Conservation (phyloP, 768 basidiomycete species). For the Termitomyces sp. region DNA sequence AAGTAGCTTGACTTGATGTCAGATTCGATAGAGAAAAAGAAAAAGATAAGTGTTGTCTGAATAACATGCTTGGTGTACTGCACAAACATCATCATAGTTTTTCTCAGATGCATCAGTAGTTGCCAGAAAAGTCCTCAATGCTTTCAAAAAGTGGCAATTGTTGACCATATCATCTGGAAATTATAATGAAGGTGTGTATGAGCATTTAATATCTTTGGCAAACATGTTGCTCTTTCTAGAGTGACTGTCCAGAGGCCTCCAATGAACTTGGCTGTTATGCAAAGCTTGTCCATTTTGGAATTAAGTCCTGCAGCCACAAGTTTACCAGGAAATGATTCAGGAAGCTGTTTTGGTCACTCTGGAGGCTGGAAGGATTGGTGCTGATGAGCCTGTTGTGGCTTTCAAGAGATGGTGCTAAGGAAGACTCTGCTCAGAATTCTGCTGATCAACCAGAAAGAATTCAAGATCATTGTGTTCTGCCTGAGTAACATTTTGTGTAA, state of each 20-base stretch:
- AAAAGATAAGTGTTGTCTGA: conserved; percentile 27
- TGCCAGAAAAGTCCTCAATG: not conserved
- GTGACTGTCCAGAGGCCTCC: not conserved
- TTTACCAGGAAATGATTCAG: not conserved
- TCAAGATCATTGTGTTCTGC: too few species aligned
- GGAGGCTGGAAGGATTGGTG: too few species aligned
- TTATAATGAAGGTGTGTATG: not conserved
- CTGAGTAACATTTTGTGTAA: too few species aligned
- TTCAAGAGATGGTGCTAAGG: too few species aligned
- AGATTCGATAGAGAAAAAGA: conserved; percentile 20
- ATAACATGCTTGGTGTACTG: conserved; percentile 19
- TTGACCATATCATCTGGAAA: not conserved
- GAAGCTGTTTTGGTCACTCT: not conserved
- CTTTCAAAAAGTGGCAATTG: not conserved
- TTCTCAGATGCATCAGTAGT: not conserved
- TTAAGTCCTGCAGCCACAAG: not conserved
- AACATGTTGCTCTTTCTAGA: not conserved
- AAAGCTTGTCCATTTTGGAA: not conserved
- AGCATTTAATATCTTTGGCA: not conserved
- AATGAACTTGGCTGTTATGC: not conserved
- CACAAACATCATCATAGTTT: not conserved
- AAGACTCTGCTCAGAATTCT: too few species aligned
- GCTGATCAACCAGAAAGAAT: too few species aligned
- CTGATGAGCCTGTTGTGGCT: too few species aligned
- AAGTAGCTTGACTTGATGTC: conserved; percentile 16